Base-by-base conservation (phyloP, 805 yeast genomes). In the Lachancea sp. region DNA sequence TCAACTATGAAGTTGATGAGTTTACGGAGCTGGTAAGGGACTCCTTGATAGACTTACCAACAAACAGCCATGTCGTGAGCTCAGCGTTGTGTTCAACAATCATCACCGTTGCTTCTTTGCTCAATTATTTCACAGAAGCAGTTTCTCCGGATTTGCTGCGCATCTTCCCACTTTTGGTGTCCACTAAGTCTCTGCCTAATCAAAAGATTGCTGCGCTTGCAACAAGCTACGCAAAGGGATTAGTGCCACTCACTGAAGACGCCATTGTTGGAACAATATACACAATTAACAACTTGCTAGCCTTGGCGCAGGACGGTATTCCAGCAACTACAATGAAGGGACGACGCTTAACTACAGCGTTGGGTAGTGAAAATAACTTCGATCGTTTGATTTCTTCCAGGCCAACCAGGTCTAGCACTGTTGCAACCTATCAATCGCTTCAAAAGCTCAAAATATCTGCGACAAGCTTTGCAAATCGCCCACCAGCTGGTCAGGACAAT, bases 221-320 rank as follows among this genome's bases (percentile, higher is more conserved):
- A 0, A 63, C 66, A 44, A 67, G 77, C 31, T 76, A 89, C 32
- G 84, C 90, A 0, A 62, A 75, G 40, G 88, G 90, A 2, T 69
- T 86, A 52, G 77, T 75, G 46, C 76, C 78, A 8, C 69, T 85
- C 43, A 78, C 89, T 16, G 91, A 88, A 57, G 96, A 89, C 58
- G 78, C 86, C 1, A 81, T 85, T 18, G 85, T 89, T 8, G 82
- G 95, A 7, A 77, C 91, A 1, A 79, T 93, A 42, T 93, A 93
- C 65, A 81, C 95, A 0, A 71, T 91, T 51, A 79, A 85, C 16
- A 93, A 93, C 59, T 62, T 85, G 48, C 66, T 91, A 27, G 76
- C 82, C 42, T 76, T 72, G 43, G 81, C 74, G 13, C 75, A 66
- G 48, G 74, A 67, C 51, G 73, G 63, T 42, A 60, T 58, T 41